Evolutionary conservation across 2,329 filamentous ascomycete species (phyloP).

Genomic region (Fusarium kyushuense): DNA sequence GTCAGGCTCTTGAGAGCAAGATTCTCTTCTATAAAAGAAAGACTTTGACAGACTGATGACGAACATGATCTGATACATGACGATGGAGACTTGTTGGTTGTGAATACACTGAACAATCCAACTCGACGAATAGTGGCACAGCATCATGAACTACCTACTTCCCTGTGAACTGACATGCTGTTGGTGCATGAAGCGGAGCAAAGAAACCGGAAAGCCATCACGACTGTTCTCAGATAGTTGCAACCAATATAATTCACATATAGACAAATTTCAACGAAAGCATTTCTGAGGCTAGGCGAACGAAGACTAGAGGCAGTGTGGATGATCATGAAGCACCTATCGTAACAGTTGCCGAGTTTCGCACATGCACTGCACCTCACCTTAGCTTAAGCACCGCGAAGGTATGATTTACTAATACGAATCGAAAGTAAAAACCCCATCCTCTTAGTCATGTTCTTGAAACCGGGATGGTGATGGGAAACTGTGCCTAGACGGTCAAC

Average conservation of each 20-base stretch:
- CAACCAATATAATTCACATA: neutral
- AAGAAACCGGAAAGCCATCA: neutral
- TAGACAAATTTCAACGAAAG: neutral
- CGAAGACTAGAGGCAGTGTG: neutral
- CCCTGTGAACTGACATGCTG: conserved; percentile 6
- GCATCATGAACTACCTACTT: conserved; percentile 21
- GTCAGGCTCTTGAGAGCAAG: neutral
- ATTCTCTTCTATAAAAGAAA: neutral
- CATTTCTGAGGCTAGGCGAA: neutral
- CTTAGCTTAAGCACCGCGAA: neutral
- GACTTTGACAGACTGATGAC: conserved; percentile 13
- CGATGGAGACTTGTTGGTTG: conserved; percentile 7
- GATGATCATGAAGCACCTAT: neutral
- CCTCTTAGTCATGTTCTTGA: neutral
- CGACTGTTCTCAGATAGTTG: neutral
- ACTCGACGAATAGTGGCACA: conserved; percentile 3
- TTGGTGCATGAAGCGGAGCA: conserved; percentile 3
- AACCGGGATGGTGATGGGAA: neutral
- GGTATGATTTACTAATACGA: neutral
- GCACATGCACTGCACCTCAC: neutral
- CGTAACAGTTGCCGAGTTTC: neutral
- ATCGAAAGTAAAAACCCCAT: conserved; percentile 2
- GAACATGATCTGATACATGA: conserved; percentile 31
- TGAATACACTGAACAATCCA: neutral
- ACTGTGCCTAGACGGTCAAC: conserved; percentile 16